Conservation (phyloP, 2,329 filamentous ascomycete species). For the Trematosphaeria pertusa region DNA sequence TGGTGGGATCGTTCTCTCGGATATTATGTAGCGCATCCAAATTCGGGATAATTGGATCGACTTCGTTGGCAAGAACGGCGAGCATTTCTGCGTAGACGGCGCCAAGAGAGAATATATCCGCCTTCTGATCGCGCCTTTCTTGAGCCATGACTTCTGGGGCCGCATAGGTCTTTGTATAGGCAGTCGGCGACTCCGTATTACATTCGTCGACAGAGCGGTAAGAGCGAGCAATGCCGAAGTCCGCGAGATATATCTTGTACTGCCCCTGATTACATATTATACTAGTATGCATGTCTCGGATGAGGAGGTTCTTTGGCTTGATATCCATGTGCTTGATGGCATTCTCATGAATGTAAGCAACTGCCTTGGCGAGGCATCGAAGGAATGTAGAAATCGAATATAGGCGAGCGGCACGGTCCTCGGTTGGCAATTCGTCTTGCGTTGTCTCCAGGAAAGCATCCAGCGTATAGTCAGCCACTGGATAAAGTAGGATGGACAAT, state of each 20-base stretch:
- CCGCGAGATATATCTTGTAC: constrained; percentile 28
- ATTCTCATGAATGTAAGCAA: constrained; percentile 23
- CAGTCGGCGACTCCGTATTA: constrained; percentile 18
- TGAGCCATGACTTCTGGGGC: constrained; percentile 27
- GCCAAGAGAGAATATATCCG: constrained; percentile 31
- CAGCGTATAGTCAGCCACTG: constrained; percentile 21
- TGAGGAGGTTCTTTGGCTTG: constrained; percentile 29
- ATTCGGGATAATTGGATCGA: constrained; percentile 4
- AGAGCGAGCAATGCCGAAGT: constrained; percentile 29
- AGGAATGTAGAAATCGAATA: constrained; percentile 3
- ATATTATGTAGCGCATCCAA: constrained; percentile 6
- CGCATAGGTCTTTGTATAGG: constrained; percentile 22
- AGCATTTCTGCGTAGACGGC: constrained; percentile 27
- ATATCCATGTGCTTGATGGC: constrained; percentile 31
- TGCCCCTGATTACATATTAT: constrained; percentile 5
- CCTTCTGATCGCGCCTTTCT: constrained; percentile 17
- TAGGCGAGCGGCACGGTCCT: constrained; percentile 3
- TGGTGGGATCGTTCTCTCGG: constrained; percentile 2
- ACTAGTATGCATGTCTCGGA: constrained; percentile 14
- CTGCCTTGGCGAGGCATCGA: constrained; percentile 18
- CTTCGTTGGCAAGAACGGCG: constrained; percentile 9
- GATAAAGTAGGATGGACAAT: constrained; percentile 25
- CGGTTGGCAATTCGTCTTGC: background rate
- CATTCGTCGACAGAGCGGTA: constrained; percentile 21
- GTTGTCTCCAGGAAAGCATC: constrained; percentile 19